These are phyloP conservation scores for Drechmeria coniospora DNA, from an alignment of 2,329 filamentous ascomycete genomes.

Conservation along the genomic window DNA sequence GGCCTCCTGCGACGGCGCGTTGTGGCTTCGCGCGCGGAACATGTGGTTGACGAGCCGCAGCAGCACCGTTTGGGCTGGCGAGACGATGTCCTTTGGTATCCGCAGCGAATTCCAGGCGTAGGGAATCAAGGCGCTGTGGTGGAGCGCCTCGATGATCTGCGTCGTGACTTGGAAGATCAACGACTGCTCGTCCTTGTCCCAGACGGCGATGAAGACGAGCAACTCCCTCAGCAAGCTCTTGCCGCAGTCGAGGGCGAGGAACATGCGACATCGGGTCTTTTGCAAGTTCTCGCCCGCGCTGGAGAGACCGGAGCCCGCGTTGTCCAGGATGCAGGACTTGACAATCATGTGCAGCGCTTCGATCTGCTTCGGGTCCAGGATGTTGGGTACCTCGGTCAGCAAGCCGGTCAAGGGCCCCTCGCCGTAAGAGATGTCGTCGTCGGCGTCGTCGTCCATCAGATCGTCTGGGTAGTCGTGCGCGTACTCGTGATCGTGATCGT, in stretches of 20 bases:
- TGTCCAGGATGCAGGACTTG: constrained; percentile 83
- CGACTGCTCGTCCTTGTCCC: constrained; percentile 87
- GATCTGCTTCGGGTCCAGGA: constrained; percentile 86
- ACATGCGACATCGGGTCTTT: constrained; percentile 75
- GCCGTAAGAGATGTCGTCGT: constrained; percentile 65
- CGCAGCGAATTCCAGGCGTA: constrained; percentile 85
- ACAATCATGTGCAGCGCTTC: constrained; percentile 95
- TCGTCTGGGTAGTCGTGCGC: constrained; percentile 33
- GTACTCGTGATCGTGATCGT: constrained; percentile 22
- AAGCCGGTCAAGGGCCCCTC: constrained; percentile 70
- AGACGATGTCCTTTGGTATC: constrained; percentile 91
- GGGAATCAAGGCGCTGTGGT: constrained; percentile 76
- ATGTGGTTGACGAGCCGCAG: constrained; percentile 84
- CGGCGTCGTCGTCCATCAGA: constrained; percentile 49
- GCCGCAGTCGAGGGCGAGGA: constrained; percentile 79
- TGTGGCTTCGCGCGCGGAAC: constrained; percentile 45
- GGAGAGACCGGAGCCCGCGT: constrained; percentile 54
- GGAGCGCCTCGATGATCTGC: constrained; percentile 85
- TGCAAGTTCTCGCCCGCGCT: constrained; percentile 67
- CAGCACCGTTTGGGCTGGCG: constrained; percentile 83
- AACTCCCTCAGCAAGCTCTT: constrained; percentile 80
- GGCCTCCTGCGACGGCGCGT: constrained; percentile 25
- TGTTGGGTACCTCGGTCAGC: constrained; percentile 85
- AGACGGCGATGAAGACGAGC: constrained; percentile 90
- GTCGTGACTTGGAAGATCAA: constrained; percentile 94